Percentiles rank a stretch among this genome's conserved stretches.
Conservation (phyloP, 1,284 basidiomycete genomes). For the Heterobasidion parviporum region DNA sequence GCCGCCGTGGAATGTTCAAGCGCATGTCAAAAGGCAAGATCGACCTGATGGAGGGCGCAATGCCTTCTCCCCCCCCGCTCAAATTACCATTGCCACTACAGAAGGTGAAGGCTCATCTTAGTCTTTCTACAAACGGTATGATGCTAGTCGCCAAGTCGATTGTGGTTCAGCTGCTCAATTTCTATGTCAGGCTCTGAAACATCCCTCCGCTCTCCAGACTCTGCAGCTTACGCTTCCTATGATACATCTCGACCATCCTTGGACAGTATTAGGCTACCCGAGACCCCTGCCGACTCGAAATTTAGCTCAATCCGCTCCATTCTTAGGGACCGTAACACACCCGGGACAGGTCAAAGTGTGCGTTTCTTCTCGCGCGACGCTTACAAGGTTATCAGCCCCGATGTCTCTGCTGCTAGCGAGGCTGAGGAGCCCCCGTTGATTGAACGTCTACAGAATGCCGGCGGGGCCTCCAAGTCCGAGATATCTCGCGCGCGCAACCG, state of each 20-base stretch:
- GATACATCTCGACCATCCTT: constrained; percentile 11
- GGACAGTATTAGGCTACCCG: constrained; percentile 9
- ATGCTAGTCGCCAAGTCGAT: constrained; percentile 10
- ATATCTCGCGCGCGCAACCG: constrained; percentile 9
- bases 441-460: constrained; percentile 27
- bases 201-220: constrained; percentile 16
- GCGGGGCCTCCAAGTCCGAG: constrained; percentile 9
- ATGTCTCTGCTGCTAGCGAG: constrained; percentile 44
- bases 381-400: constrained; percentile 53
- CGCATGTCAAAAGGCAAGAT: constrained; percentile 21
- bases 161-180: neutral
- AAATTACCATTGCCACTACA: constrained; percentile 36
- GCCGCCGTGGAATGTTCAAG: constrained; percentile 27
- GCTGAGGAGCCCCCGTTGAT: constrained; percentile 23
- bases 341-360: constrained; percentile 66
- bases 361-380: constrained; percentile 67
- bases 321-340: constrained; percentile 58
- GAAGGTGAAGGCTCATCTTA: constrained; percentile 47
- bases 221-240: neutral
- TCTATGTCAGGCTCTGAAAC: constrained; percentile 7
- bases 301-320: constrained; percentile 57
- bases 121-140: constrained; percentile 35
- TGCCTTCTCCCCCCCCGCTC: constrained; percentile 19
- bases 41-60: constrained; percentile 8
- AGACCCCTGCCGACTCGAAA: constrained; percentile 19